Percentiles rank a stretch among this genome's conserved stretches.
Conservation (phyloP, 2,329 filamentous ascomycete species). For the Pseudocercospora ulei region DNA sequence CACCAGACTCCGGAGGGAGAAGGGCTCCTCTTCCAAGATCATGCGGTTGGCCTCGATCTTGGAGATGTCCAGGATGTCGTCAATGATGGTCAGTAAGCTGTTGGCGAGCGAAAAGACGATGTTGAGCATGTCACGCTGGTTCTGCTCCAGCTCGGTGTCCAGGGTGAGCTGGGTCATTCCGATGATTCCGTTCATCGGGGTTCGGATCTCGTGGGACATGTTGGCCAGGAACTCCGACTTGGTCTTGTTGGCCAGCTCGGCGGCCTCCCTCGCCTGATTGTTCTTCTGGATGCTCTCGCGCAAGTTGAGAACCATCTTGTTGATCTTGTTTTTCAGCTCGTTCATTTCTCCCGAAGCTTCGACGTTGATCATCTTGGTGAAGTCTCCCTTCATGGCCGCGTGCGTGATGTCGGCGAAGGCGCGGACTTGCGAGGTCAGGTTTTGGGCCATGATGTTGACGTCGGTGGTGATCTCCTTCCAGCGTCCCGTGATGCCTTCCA, state of each 20-base stretch:
- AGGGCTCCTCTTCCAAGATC: conserved; percentile 97
- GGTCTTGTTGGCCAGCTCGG: conserved; percentile 92
- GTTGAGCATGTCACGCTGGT: conserved; percentile 96
- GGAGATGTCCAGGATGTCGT: conserved; percentile 61
- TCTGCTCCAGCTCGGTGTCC: conserved; percentile 84
- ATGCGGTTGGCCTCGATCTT: conserved; percentile 90
- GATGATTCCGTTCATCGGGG: conserved; percentile 95
- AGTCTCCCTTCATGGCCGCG: conserved; percentile 90
- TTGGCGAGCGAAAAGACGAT: conserved; percentile 96
- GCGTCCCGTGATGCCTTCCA: conserved; percentile 80
- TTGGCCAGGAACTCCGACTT: conserved; percentile 98
- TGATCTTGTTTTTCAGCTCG: conserved; percentile 97
- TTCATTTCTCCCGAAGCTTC: conserved; percentile 99
- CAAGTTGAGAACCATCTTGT: conserved; percentile 95
- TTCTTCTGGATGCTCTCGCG: conserved; percentile 95
- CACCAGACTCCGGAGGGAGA: conserved; percentile 84
- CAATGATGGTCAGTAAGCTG: conserved; percentile 92
- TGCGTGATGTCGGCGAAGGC: conserved; percentile 99
- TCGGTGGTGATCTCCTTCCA: conserved; percentile 99
- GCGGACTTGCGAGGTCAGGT: conserved; percentile 87
- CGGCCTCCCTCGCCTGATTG: conserved; percentile 87
- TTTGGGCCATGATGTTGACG: conserved; percentile 80
- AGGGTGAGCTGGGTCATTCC: conserved; percentile 95
- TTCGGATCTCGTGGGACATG: conserved; percentile 97
- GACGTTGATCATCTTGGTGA: conserved; percentile 91